These are phyloP conservation scores for Fusarium piperis DNA, from an alignment of 2,329 filamentous ascomycete genomes.

Conservation along the genomic window DNA sequence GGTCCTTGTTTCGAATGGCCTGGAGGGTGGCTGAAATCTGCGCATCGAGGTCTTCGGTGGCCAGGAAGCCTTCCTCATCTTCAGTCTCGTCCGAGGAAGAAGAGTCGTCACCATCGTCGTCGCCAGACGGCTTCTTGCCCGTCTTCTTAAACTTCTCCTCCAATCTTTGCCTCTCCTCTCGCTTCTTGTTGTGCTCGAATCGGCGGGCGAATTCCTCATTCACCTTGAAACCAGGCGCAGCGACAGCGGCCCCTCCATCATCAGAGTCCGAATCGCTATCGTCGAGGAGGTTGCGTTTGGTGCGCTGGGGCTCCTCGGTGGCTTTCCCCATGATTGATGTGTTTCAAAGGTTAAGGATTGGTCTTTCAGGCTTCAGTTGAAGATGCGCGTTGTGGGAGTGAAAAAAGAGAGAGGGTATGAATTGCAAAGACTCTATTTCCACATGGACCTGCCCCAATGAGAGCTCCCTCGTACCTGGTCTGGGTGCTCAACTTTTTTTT, in stretches of 20 bases:
- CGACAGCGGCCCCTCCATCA: conserved; percentile 53
- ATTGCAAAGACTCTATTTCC: conserved; percentile 18
- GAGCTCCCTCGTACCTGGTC: conserved; percentile 22
- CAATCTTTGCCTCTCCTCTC: conserved; percentile 83
- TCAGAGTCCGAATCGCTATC: conserved; percentile 63
- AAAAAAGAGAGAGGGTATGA: conserved; percentile 9
- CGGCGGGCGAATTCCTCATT: conserved; percentile 89
- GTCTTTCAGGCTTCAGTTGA: not conserved
- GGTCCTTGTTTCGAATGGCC: conserved; percentile 91
- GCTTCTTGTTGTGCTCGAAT: conserved; percentile 98
- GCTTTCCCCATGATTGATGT: conserved; percentile 25
- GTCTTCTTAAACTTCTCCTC: conserved; percentile 81
- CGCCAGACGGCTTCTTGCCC: conserved; percentile 52
- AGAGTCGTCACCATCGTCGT: conserved; percentile 63
- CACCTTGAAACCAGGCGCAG: conserved; percentile 73
- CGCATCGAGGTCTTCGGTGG: conserved; percentile 84
- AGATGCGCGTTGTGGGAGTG: not conserved
- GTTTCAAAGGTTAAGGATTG: not conserved
- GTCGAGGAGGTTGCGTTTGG: conserved; percentile 64
- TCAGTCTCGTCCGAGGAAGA: conserved; percentile 83
- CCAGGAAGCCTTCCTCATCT: conserved; percentile 89
- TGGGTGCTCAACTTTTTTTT: conserved; percentile 40
- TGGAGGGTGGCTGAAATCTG: conserved; percentile 88
- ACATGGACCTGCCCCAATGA: conserved; percentile 19
- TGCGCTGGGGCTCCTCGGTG: conserved; percentile 46